Evolutionary conservation across 2,329 filamentous ascomycete species (phyloP).

Genomic region (Aulographum hederae): DNA sequence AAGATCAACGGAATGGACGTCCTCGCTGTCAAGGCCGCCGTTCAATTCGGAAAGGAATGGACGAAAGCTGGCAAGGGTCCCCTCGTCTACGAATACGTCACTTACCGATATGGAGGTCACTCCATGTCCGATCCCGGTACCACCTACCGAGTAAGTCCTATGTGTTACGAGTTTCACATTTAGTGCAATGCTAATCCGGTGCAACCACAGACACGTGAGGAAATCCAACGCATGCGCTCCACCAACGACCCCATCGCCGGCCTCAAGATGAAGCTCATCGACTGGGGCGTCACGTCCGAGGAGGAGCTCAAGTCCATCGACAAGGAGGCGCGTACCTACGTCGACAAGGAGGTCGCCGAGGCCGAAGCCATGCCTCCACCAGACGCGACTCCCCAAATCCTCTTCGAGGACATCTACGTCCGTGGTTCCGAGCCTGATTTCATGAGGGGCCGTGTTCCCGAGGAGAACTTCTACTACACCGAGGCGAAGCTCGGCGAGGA

Average conservation of each 20-base stretch:
- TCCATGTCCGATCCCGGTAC: conserved; percentile 99
- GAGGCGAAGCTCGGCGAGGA: conserved; percentile 20
- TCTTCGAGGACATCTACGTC: conserved; percentile 96
- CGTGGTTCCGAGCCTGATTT: conserved; percentile 71
- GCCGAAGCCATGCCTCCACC: conserved; percentile 79
- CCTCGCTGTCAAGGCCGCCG: conserved; percentile 90
- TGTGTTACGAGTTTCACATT: background rate
- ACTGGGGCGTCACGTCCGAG: conserved; percentile 83
- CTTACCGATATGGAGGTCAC: conserved; percentile 97
- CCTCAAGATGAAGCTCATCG: conserved; percentile 92
- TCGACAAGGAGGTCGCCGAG: conserved; percentile 76
- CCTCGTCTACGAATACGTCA: conserved; percentile 95
- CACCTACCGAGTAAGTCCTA: conserved; percentile 55
- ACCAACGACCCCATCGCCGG: conserved; percentile 97
- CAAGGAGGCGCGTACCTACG: conserved; percentile 72
- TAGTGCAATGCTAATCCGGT: conserved; percentile 8
- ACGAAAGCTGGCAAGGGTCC: conserved; percentile 71
- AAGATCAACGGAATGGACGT: conserved; percentile 99
- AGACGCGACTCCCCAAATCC: conserved; percentile 59
- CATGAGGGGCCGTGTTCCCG: conserved; percentile 69
- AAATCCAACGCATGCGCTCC: conserved; percentile 98
- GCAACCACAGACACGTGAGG: conserved; percentile 75
- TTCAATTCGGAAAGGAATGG: conserved; percentile 85
- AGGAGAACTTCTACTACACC: conserved; percentile 75
- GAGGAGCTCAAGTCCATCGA: conserved; percentile 93